Evolutionary conservation across 495 filamentous ascomycete species (phyloP).

Genomic region (Astrothelium subdiscretum): DNA sequence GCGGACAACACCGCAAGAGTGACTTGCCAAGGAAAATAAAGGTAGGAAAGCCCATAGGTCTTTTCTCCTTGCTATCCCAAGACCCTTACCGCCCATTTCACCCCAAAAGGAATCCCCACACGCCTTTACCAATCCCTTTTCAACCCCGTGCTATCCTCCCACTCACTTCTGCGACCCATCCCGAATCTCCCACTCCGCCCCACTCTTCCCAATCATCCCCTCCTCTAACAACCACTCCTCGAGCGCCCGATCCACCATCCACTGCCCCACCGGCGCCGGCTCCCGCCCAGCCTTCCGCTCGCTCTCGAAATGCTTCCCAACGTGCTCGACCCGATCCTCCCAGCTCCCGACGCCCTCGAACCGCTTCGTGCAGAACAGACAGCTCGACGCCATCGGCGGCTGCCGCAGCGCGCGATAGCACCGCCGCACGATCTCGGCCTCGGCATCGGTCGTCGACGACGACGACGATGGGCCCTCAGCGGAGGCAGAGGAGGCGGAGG

Average conservation of each 20-base stretch:
- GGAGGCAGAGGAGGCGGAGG: no score
- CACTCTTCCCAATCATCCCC: slow-evolving; percentile 27
- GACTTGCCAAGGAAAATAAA: background rate
- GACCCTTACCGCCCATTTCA: background rate
- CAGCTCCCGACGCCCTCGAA: slow-evolving; percentile 59
- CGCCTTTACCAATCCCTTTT: background rate
- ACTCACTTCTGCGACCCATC: background rate
- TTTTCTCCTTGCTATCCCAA: background rate
- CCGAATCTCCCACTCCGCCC: background rate
- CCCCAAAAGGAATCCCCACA: no score
- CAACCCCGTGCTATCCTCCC: background rate
- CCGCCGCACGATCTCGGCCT: slow-evolving; percentile 37
- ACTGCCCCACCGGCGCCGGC: slow-evolving; percentile 24
- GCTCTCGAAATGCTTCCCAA: slow-evolving; percentile 68
- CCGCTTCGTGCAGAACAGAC: slow-evolving; percentile 50
- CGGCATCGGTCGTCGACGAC: slow-evolving; percentile 33
- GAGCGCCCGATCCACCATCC: slow-evolving; percentile 36
- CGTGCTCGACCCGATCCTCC: slow-evolving; percentile 85
- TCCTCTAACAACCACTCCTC: slow-evolving; percentile 41
- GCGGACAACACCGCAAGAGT: background rate
- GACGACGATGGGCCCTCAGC: no score
- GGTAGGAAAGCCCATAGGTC: background rate
- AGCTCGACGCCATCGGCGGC: slow-evolving; percentile 50
- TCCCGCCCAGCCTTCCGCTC: slow-evolving; percentile 21
- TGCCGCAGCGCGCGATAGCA: slow-evolving; percentile 50